These are phyloP conservation scores for Fusarium cyanostomum DNA, from an alignment of 2,329 filamentous ascomycete genomes.

Conservation along the genomic window DNA sequence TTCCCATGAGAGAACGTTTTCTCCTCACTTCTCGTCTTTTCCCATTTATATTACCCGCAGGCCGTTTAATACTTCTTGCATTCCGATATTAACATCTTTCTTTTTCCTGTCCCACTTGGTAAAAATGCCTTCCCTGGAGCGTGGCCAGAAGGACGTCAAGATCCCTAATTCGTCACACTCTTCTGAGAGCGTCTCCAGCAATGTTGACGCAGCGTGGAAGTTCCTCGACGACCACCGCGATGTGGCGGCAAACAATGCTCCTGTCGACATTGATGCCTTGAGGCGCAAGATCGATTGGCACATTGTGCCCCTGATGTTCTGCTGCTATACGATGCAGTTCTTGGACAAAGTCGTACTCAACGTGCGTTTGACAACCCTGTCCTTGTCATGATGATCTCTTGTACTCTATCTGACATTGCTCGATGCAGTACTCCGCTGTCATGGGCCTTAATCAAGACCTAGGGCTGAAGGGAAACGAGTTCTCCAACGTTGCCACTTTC, in stretches of 20 bases:
- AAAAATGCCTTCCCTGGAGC: constrained; percentile 23
- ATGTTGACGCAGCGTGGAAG: constrained; percentile 58
- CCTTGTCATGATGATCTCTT: background rate
- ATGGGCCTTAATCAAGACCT: constrained; percentile 68
- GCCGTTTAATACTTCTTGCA: background rate
- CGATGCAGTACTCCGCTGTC: constrained; percentile 67
- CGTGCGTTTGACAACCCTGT: constrained; percentile 49
- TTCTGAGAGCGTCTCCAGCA: background rate
- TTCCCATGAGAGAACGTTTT: background rate
- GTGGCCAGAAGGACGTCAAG: constrained; percentile 9
- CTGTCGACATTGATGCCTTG: constrained; percentile 56
- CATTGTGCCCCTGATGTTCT: constrained; percentile 70
- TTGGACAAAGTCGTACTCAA: constrained; percentile 72
- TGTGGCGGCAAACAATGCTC: constrained; percentile 45
- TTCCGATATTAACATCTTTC: background rate
- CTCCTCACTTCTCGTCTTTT: background rate
- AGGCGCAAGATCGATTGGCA: constrained; percentile 66
- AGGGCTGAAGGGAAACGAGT: constrained; percentile 66
- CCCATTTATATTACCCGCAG: background rate
- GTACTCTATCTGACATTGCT: background rate
- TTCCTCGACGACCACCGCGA: constrained; percentile 56
- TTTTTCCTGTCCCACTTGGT: background rate
- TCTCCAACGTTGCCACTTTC: constrained; percentile 68
- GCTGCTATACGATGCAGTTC: constrained; percentile 70
- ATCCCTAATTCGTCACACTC: constrained; percentile 14